Percentiles rank a stretch among this genome's conserved stretches.
Conservation (phyloP, 108 stramenopile species). For the Thalassiosira profunda region DNA sequence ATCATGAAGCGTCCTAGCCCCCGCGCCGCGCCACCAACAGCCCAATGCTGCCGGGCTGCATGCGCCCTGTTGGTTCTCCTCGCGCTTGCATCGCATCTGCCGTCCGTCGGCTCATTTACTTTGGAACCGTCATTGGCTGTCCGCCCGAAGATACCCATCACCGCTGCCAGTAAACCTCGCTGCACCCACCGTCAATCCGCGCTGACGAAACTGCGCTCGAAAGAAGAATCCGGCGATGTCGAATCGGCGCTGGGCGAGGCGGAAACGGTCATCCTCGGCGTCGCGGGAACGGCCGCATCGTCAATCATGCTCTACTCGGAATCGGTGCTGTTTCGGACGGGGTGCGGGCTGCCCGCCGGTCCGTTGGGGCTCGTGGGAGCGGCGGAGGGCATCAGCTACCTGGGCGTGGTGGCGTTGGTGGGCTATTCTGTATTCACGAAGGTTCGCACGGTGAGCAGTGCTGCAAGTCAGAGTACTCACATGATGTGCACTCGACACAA, state of each 20-base stretch:
- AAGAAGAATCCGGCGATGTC: not conserved
- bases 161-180: too few relatives aligned
- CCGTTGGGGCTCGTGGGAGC: conserved; percentile 71
- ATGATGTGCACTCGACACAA: too few relatives aligned
- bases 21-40: too few relatives aligned
- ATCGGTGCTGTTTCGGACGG: conserved; percentile 69
- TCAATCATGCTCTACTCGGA: conserved; percentile 70
- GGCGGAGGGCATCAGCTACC: conserved; percentile 71
- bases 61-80: too few relatives aligned
- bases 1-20: too few relatives aligned
- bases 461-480: not conserved
- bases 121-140: too few relatives aligned
- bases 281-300: conserved; percentile 52
- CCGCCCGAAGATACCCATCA: too few relatives aligned
- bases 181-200: too few relatives aligned
- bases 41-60: too few relatives aligned
- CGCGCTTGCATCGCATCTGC: too few relatives aligned
- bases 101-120: too few relatives aligned
- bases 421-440: conserved; percentile 62
- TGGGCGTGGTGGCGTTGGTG: conserved; percentile 55
- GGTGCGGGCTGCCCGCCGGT: conserved; percentile 80
- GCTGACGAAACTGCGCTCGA: not conserved
- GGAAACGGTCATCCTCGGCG: conserved; percentile 42
- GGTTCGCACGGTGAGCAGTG: conserved; percentile 56
- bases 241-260: conserved; percentile 3